phyloP scores from a whole-genome alignment of 345 rosid genomes.

The Toxicodendron radicans region DNA sequence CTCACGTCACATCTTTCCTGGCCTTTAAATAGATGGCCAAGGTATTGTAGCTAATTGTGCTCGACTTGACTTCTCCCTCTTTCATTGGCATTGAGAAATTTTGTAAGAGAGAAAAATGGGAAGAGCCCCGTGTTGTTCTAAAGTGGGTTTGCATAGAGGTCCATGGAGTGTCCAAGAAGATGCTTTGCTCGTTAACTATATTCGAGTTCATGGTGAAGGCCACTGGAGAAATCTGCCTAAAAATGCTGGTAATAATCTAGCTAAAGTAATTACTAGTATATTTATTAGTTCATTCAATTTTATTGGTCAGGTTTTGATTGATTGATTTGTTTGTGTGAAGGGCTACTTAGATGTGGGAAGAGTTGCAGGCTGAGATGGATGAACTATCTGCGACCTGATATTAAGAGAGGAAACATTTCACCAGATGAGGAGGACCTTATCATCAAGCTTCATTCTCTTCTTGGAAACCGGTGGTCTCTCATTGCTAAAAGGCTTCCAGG shows the following conservation, averaged over 20 bases:
- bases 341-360: conserved; percentile 51
- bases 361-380: conserved; percentile 39
- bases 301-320: neutral
- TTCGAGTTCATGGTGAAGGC: conserved; percentile 42
- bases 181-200: conserved; percentile 32
- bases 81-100: too few species aligned
- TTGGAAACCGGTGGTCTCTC: conserved; percentile 50
- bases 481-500: conserved; percentile 44
- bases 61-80: neutral
- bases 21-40: too few species aligned
- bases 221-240: conserved; percentile 46
- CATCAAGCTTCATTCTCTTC: conserved; percentile 43
- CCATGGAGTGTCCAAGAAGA: conserved; percentile 49
- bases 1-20: too few species aligned
- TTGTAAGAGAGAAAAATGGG: conserved; percentile 27
- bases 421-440: conserved; percentile 50
- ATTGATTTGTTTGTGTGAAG: conserved; percentile 7
- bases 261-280: too few species aligned
- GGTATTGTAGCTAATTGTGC: too few species aligned
- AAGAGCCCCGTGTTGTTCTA: conserved; percentile 48
- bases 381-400: conserved; percentile 26
- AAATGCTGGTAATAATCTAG: conserved; percentile 32
- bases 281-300: too few species aligned
- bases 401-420: too few species aligned
- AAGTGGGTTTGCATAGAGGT: conserved; percentile 45